phyloP scores from a whole-genome alignment of 345 rosid genomes.

The Trapa incisa region DNA sequence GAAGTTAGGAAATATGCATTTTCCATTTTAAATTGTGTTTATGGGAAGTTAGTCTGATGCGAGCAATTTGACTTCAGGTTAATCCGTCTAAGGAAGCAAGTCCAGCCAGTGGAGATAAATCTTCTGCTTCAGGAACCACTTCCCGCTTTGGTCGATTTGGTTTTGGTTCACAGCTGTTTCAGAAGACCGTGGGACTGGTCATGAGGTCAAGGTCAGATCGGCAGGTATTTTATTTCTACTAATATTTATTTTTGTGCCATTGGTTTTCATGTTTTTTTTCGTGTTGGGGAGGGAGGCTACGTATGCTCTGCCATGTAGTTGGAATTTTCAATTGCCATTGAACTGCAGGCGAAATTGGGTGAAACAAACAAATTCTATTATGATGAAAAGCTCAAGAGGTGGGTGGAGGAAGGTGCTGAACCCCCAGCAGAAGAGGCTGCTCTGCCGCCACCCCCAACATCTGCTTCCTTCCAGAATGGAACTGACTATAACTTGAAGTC shows the following conservation, averaged over 20 bases:
- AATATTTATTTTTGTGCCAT: not conserved
- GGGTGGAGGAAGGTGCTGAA: constrained; percentile 96
- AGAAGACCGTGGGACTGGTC: constrained; percentile 62
- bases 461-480: constrained; percentile 57
- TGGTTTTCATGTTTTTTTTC: not conserved
- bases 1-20: not conserved
- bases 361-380: constrained; percentile 76
- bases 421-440: constrained; percentile 78
- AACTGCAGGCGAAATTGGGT: constrained; percentile 84
- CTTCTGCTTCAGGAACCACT: constrained; percentile 32
- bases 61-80: constrained; percentile 23
- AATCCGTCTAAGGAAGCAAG: constrained; percentile 43
- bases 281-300: not conserved
- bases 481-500: constrained; percentile 53
- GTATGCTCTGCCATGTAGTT: not conserved
- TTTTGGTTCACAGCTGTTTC: constrained; percentile 68
- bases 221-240: constrained; percentile 37
- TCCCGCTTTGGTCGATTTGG: constrained; percentile 77
- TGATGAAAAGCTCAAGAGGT: constrained; percentile 89
- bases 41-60: constrained; percentile 6
- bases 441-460: constrained; percentile 77
- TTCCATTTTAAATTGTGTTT: not conserved
- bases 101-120: constrained; percentile 42
- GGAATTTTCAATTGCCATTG: not conserved
- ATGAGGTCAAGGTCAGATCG: constrained; percentile 55